Conservation (phyloP, 768 basidiomycete genomes). For the Hypholoma sublateritium region DNA sequence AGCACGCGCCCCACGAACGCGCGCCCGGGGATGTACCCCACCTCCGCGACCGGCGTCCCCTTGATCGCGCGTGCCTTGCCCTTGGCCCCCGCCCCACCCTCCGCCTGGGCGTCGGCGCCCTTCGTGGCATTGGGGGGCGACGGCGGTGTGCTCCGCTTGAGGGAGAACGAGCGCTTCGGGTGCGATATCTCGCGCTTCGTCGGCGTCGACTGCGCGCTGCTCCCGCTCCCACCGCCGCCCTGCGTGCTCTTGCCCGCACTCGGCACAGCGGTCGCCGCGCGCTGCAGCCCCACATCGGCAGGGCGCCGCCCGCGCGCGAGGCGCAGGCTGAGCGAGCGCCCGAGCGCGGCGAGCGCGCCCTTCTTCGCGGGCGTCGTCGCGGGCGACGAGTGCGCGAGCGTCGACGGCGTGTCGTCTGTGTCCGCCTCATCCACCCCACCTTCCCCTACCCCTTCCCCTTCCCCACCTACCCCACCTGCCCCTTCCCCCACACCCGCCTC, state of each 20-base stretch:
- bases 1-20: constrained; percentile 84
- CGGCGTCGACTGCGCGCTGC: too few species aligned
- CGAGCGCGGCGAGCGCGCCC: constrained; percentile 18
- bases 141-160: constrained; percentile 12
- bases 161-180: constrained; percentile 19
- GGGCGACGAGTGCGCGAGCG: not conserved
- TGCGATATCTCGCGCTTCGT: not conserved
- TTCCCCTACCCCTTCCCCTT: not conserved
- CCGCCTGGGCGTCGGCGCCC: too few species aligned
- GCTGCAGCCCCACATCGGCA: constrained; percentile 11
- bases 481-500: constrained; percentile 1
- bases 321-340: constrained; percentile 20
- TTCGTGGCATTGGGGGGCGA: too few species aligned
- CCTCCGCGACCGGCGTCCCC: constrained; percentile 29
- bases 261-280: constrained; percentile 12
- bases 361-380: constrained; percentile 5
- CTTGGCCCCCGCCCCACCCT: not conserved
- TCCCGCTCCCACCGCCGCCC: not conserved
- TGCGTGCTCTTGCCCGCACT: not conserved
- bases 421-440: constrained; percentile 9
- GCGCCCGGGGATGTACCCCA: constrained; percentile 83
- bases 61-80: constrained; percentile 15
- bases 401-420: constrained; percentile 5
- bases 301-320: constrained; percentile 8
- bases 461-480: constrained; percentile 1